These are phyloP conservation scores for Phytopythium vexans DNA, from an alignment of 352 stramenopile genomes.

Conservation along the genomic window DNA sequence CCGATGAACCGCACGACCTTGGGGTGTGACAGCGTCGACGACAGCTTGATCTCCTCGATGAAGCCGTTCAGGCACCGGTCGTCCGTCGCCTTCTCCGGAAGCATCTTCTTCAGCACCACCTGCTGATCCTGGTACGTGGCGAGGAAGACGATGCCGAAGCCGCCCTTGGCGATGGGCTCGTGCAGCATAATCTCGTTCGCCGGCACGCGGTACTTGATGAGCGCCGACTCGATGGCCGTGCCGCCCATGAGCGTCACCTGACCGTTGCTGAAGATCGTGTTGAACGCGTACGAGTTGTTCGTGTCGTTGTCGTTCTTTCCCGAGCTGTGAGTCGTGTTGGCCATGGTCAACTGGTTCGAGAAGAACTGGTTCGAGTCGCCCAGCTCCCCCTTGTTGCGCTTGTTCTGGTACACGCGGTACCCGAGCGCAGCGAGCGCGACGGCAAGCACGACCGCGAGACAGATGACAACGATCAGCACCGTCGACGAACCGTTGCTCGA, in stretches of 20 bases:
- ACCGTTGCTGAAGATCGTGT: conserved; percentile 51
- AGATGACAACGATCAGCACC: conserved; percentile 58
- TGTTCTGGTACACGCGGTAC: conserved; percentile 39
- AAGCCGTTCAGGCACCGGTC: conserved; percentile 67
- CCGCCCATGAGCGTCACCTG: conserved; percentile 58
- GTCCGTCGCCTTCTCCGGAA: conserved; percentile 78
- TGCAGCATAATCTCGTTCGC: conserved; percentile 58
- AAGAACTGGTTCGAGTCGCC: conserved; percentile 42
- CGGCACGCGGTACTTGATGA: conserved; percentile 77
- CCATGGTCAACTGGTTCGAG: conserved; percentile 36
- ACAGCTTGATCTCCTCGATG: conserved; percentile 84
- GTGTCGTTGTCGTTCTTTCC: conserved; percentile 8
- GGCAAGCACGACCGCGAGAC: conserved; percentile 41
- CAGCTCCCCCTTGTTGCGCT: conserved; percentile 18
- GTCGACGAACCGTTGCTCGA: conserved; percentile 33
- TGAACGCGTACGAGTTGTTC: conserved; percentile 31
- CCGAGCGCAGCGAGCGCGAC: conserved; percentile 49
- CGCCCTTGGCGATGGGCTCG: conserved; percentile 64
- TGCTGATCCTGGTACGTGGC: conserved; percentile 52
- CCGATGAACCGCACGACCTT: conserved; percentile 83
- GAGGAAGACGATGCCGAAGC: conserved; percentile 73
- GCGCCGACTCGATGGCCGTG: conserved; percentile 46
- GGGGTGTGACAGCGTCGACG: conserved; percentile 67
- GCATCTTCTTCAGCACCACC: conserved; percentile 82
- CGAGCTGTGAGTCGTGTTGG: conserved; percentile 17